Percentiles rank a stretch among this genome's conserved stretches.
Conservation (phyloP, 805 yeast species). For the Lachancea kluyveri region DNA sequence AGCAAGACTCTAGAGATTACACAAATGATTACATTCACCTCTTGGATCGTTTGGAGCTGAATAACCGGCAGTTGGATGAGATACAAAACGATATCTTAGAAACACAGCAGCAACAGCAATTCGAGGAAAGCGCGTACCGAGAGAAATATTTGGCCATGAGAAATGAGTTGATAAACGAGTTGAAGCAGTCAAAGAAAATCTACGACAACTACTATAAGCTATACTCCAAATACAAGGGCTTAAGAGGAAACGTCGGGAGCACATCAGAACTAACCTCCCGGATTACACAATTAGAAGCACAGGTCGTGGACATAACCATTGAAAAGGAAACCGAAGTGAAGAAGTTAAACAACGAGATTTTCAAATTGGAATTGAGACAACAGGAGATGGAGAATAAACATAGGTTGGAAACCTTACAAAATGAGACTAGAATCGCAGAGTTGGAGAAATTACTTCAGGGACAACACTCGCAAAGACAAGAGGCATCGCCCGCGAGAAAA, state of each 20-base stretch:
- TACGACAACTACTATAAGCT: slow-evolving; percentile 32
- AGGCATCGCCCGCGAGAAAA: slow-evolving; percentile 1
- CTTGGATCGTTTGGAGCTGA: slow-evolving; percentile 20
- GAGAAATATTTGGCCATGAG: slow-evolving; percentile 23
- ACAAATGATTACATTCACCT: slow-evolving; percentile 18
- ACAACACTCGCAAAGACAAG: too few species aligned
- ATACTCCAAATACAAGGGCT: slow-evolving; percentile 27
- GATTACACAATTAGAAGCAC: slow-evolving; percentile 22
- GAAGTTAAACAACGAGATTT: slow-evolving; percentile 22
- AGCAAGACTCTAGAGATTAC: slow-evolving; percentile 10
- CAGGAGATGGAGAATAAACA: slow-evolving; percentile 20
- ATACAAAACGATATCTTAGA: slow-evolving; percentile 12
- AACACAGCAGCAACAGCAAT: slow-evolving; percentile 6
- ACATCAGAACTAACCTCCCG: slow-evolving; percentile 10
- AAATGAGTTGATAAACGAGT: slow-evolving; percentile 29
- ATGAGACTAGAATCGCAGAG: slow-evolving; percentile 24
- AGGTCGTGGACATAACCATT: slow-evolving; percentile 17
- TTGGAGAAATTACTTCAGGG: slow-evolving; percentile 18
- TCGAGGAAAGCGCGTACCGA: slow-evolving; percentile 12
- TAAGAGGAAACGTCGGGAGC: slow-evolving; percentile 12
- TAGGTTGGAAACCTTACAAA: slow-evolving; percentile 19
- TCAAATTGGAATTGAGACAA: slow-evolving; percentile 19
- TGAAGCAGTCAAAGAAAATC: slow-evolving; percentile 29
- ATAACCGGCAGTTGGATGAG: slow-evolving; percentile 21
- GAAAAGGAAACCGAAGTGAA: slow-evolving; percentile 27